Evolutionary conservation across 176 grass and related monocot species (phyloP).

Genomic region (Thalia dealbata): DNA sequence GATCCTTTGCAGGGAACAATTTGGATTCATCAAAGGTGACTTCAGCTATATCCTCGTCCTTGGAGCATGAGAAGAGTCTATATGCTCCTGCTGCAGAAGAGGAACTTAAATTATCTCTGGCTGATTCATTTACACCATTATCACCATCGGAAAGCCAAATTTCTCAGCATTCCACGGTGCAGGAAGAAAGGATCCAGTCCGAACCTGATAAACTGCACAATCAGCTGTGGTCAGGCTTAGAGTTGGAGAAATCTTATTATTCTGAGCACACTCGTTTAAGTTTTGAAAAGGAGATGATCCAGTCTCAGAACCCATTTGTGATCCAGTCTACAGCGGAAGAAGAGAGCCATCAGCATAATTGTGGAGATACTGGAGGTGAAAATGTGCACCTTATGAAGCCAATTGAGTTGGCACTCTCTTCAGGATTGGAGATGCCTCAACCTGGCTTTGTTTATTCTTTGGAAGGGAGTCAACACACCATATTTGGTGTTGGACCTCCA

Average conservation of each 20-base stretch:
- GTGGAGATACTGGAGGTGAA: conserved; percentile 20
- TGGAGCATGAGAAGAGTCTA: conserved; percentile 18
- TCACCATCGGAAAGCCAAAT: conserved; percentile 15
- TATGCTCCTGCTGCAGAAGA: conserved; percentile 10
- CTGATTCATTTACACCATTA: conserved; percentile 15
- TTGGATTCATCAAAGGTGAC: conserved; percentile 3
- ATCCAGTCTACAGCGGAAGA: not conserved
- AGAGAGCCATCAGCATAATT: conserved; percentile 13
- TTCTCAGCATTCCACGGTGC: conserved; percentile 17
- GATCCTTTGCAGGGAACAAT: conserved; percentile 18
- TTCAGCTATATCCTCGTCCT: not conserved
- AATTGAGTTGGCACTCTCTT: conserved; percentile 42
- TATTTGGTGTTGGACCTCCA: conserved; percentile 28
- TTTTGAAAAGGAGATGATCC: conserved; percentile 26
- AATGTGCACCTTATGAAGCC: conserved; percentile 16
- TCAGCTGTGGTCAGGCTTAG: not conserved
- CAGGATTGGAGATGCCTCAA: conserved; percentile 58
- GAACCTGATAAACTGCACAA: not conserved
- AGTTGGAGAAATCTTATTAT: conserved; percentile 26
- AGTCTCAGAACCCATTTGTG: not conserved
- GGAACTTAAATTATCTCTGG: not conserved
- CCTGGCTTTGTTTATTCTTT: conserved; percentile 50
- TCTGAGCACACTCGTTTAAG: conserved; percentile 19
- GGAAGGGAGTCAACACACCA: conserved; percentile 34
- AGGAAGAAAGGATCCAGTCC: conserved; percentile 1